Conservation (phyloP, 2,329 filamentous ascomycete species). For the Paraconiothyrium sp. region DNA sequence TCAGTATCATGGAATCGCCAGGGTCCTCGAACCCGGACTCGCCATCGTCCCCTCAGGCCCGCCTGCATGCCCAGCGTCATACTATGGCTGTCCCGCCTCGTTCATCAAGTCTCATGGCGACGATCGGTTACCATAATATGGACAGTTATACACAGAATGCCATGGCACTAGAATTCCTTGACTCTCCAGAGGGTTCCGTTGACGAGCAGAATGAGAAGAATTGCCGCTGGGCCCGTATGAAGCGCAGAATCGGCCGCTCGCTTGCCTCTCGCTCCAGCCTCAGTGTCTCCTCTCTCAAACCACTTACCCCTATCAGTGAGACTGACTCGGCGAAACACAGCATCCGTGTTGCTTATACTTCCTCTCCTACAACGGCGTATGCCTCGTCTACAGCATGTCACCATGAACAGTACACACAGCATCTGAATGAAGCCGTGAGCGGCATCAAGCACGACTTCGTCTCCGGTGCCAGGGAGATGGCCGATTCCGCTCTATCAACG, state of each 20-base stretch:
- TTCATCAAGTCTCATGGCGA: neutral
- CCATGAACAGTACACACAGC: neutral
- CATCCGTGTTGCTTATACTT: neutral
- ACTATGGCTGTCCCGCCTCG: neutral
- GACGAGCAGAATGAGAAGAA: neutral
- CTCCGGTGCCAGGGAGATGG: constrained; percentile 68
- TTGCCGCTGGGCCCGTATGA: constrained; percentile 2
- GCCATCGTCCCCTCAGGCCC: constrained; percentile 8
- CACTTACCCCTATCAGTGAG: neutral
- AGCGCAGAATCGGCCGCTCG: neutral
- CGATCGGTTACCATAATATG: neutral
- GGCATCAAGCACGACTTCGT: constrained; percentile 24
- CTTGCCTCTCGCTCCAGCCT: neutral
- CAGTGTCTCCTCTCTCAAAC: constrained; percentile 4
- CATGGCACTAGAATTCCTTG: neutral
- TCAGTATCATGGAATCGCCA: neutral
- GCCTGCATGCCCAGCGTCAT: neutral
- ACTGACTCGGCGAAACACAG: constrained; percentile 6
- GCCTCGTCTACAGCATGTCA: neutral
- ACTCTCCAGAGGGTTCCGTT: neutral
- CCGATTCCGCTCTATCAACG: constrained; percentile 61
- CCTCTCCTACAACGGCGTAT: neutral
- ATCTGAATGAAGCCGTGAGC: constrained; percentile 10
- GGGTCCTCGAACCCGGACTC: neutral
- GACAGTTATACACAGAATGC: neutral